A percentile compares a stretch with the other conserved stretches of the same genome.
phyloP scores from a whole-genome alignment of 2,329 filamentous ascomycete genomes.

The Pseudogymnoascus sp. region DNA sequence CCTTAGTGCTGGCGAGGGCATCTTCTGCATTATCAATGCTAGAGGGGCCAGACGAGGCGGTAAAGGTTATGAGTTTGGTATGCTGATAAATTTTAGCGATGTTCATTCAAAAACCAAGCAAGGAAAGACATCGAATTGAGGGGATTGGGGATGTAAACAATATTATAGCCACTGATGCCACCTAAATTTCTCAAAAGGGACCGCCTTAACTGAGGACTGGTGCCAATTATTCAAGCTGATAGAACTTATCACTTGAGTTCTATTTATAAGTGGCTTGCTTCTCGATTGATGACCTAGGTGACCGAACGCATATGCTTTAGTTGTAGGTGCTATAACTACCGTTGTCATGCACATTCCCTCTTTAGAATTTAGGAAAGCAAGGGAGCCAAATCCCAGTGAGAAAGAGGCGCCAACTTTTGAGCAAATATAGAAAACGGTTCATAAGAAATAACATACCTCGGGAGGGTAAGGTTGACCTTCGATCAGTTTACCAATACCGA shows the following conservation, averaged over 20 bases:
- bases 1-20: conserved; percentile 53
- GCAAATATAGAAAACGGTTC: no score
- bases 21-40: conserved; percentile 74
- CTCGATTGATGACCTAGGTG: no score
- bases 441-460: background rate
- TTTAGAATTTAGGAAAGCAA: no score
- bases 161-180: background rate
- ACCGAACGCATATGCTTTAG: no score
- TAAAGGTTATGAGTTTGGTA: conserved; percentile 54
- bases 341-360: no score
- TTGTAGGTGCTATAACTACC: no score
- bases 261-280: no score
- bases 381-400: no score
- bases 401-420: background rate
- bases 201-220: no score
- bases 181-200: no score
- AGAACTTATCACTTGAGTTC: no score
- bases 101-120: background rate
- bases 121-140: background rate
- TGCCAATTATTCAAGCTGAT: no score
- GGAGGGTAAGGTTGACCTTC: conserved; percentile 19
- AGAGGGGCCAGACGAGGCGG: conserved; percentile 54
- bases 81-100: background rate
- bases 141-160: background rate
- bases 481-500: conserved; percentile 49